Base-by-base conservation (phyloP, 176 grass and related monocot species). In the Cenchrus purpureus region DNA sequence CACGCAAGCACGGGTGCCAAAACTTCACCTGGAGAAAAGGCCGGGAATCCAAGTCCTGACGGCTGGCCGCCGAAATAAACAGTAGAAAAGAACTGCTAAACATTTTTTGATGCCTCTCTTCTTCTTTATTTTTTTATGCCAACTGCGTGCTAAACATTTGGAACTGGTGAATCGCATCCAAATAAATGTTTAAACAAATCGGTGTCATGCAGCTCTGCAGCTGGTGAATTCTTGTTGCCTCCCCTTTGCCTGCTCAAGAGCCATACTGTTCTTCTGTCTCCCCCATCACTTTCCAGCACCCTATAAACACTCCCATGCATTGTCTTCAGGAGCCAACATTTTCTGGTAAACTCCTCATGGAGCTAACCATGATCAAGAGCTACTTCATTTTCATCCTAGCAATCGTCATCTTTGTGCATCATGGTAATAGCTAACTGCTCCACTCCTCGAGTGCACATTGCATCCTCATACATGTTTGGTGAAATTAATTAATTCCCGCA, bases 1-100 rank as follows among this genome's bases (percentile, higher is more conserved):
- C 80, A 95, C 91, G 94, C 66, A 95, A 95, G 88, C 76, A 91
- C 88, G 91, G 43, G 89, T 95, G 83, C 91, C 77, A 78, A 91
- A 95, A 91, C 79, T 87, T 76, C 84, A 79, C 50, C 17, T 14
- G 20, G 63, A 90, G 70, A 92, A 85, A 89, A 63, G 14, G 12
- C 12, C 3, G 14, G 37, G 44, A 79, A 76, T 76, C 72, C 46
- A 29, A 54, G 64, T 31, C 70, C 40, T 28, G 2, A 40, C 34
- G 34, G 34, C 34, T 34, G 34, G 34, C 34, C 34, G 34, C 34
- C 34, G 34, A n/a, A 84, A 65, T 53, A 59, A 65, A 65, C 57
- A 16, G 31, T 25, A 11, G 34, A 34, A 34, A 34, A 25, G 34
- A 34, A 34, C 34, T 34, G 34, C 34, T 34, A 34, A 34, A 34